These are phyloP conservation scores for Clathrus columnatus DNA, from an alignment of 768 basidiomycete species.

Conservation along the genomic window DNA sequence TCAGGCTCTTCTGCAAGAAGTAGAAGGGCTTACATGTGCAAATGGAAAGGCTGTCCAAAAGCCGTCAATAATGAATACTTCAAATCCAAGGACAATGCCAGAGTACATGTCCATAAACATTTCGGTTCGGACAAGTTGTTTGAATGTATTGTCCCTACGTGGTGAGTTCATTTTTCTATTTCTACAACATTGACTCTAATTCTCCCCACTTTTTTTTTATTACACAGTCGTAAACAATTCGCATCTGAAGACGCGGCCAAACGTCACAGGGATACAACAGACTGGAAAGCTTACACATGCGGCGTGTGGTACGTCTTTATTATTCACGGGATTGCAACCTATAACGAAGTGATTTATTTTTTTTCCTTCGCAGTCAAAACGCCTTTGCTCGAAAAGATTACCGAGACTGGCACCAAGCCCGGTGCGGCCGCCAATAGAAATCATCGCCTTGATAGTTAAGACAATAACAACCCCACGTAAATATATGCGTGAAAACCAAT, in stretches of 20 bases:
- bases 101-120: conserved; percentile 7
- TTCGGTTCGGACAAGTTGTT: conserved; percentile 6
- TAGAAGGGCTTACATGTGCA: not conserved
- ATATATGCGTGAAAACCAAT: no score
- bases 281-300: not conserved
- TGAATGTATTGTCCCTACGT: conserved; percentile 3
- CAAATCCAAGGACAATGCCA: conserved; percentile 4
- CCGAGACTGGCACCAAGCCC: conserved; percentile 1
- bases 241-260: conserved; percentile 8
- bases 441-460: no score
- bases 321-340: not conserved
- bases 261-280: conserved; percentile 5
- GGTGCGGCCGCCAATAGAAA: not conserved
- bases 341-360: not conserved
- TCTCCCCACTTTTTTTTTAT: not conserved
- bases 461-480: no score
- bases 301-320: not conserved
- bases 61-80: not conserved
- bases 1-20: not conserved
- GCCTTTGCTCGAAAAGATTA: conserved; percentile 5
- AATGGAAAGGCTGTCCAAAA: not conserved
- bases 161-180: not conserved
- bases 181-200: no score
- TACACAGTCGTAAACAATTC: not conserved
- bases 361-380: not conserved